Percentiles rank a stretch among this genome's conserved stretches.
These are phyloP conservation scores for Filosporella fistucella DNA, from an alignment of 495 filamentous ascomycete genomes.

Conservation along the genomic window DNA sequence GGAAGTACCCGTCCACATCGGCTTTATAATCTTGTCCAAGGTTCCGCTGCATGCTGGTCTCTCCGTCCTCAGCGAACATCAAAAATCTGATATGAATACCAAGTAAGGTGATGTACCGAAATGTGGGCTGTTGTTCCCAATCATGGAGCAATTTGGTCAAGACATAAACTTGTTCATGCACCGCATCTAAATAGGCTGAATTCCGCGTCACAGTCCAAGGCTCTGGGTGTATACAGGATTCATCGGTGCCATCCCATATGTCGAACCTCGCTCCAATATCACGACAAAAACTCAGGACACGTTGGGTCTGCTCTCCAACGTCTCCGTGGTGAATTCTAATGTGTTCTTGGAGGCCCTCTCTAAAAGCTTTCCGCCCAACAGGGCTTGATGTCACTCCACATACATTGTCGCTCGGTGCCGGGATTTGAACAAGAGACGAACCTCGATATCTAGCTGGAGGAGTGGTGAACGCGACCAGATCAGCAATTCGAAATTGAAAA, in stretches of 20 bases:
- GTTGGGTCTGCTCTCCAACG: background rate
- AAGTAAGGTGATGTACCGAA: slow-evolving; percentile 10
- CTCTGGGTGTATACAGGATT: slow-evolving; percentile 4
- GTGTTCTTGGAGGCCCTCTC: slow-evolving; percentile 12
- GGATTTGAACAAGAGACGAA: slow-evolving; percentile 11
- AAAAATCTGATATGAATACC: slow-evolving; percentile 7
- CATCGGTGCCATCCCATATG: slow-evolving; percentile 11
- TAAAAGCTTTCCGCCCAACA: slow-evolving; percentile 8
- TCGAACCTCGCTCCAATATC: slow-evolving; percentile 6
- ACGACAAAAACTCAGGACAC: slow-evolving; percentile 1
- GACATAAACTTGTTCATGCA: background rate
- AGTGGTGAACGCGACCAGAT: slow-evolving; percentile 13
- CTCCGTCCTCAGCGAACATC: slow-evolving; percentile 10
- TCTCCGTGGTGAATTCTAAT: slow-evolving; percentile 1
- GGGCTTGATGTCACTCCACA: slow-evolving; percentile 13
- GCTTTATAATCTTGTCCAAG: slow-evolving; percentile 8
- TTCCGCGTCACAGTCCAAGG: slow-evolving; percentile 6
- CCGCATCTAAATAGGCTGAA: slow-evolving; percentile 6
- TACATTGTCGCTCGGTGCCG: slow-evolving; percentile 20
- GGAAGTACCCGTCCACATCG: slow-evolving; percentile 18
- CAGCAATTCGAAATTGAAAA: slow-evolving; percentile 7
- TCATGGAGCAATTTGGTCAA: slow-evolving; percentile 2
- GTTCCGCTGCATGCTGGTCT: background rate
- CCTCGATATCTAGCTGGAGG: background rate
- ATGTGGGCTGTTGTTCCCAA: slow-evolving; percentile 4